Base-by-base conservation (phyloP, 2,329 filamentous ascomycete species). In the Alternaria arborescens region DNA sequence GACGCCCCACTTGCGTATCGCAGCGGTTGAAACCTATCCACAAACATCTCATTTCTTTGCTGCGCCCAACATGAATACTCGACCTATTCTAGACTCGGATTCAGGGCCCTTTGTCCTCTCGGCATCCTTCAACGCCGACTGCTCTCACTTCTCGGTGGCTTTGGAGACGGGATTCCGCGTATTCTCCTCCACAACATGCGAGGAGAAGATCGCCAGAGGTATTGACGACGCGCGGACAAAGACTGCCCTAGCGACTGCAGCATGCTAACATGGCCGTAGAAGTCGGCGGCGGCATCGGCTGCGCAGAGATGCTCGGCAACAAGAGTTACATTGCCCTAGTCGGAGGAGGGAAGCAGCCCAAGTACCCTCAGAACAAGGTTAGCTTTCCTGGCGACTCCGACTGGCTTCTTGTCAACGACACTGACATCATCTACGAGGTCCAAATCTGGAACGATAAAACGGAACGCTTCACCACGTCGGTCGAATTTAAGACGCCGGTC, bases 401-500 rank as follows among this genome's bases (percentile, higher is more conserved):
- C 67, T 76, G 71, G 73, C 61, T 69, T 8, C 52, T 71, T 11
- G 51, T 75, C 64, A 55, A 57, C 64, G 43, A 64, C 40, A 71
- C 63, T 76, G 72, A 77, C 71, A 68, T 64, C 44, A 58, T 54
- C 70, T 58, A 68, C 24, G 58, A 90, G 87, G 86, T 94, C 50
- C 89, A 96, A 66, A 91, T 98, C 70, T 98, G 94, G 94, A 94
- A 99, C 77, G 93, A 97, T 71, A 85, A 88, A 62, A 91, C 91
- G 67, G 88, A 90, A 63, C 91, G 89, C 66, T 88, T 90, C 8
- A 85, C 92, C 14, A 90, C 94, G 64, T 91, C 85, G 4, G 83
- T 98, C 70, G 90, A 94, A 58, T 90, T 94, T 62, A 87, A 92
- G 59, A 93, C 92, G 20, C 88, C 91, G 1, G 88, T 98, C 24